Evolutionary conservation across 768 basidiomycete genomes (phyloP).

Genomic region (Boletellus sp.): DNA sequence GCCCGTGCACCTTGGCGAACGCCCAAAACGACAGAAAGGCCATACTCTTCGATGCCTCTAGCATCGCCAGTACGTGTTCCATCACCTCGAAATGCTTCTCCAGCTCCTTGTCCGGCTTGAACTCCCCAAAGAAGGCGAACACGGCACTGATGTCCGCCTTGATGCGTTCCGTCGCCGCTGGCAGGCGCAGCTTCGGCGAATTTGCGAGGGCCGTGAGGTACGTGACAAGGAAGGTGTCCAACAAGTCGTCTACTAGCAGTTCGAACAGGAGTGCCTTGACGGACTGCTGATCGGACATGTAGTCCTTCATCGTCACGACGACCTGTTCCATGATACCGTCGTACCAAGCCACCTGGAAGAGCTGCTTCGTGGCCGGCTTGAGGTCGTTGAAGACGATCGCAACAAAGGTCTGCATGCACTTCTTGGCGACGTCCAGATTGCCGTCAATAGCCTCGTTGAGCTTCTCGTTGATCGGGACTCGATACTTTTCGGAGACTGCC

Average conservation of each 20-base stretch:
- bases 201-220: constrained; percentile 88
- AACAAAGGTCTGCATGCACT: constrained; percentile 92
- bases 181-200: constrained; percentile 82
- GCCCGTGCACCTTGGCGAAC: constrained; percentile 92
- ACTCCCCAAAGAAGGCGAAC: constrained; percentile 75
- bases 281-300: constrained; percentile 90
- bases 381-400: constrained; percentile 94
- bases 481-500: constrained; percentile 91
- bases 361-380: constrained; percentile 75
- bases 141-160: constrained; percentile 74
- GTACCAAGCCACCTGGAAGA: constrained; percentile 89
- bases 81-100: constrained; percentile 82
- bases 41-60: constrained; percentile 85
- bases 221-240: constrained; percentile 84
- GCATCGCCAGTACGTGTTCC: constrained; percentile 74
- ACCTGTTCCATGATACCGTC: constrained; percentile 85
- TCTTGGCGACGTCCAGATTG: constrained; percentile 96
- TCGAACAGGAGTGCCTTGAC: constrained; percentile 90
- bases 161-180: constrained; percentile 79
- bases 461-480: constrained; percentile 72
- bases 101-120: constrained; percentile 76
- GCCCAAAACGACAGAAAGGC: constrained; percentile 91
- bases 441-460: constrained; percentile 97
- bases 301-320: constrained; percentile 93
- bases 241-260: constrained; percentile 85